Evolutionary conservation across 2,329 filamentous ascomycete species (phyloP).

Genomic region (Teratosphaeria gauchensis): DNA sequence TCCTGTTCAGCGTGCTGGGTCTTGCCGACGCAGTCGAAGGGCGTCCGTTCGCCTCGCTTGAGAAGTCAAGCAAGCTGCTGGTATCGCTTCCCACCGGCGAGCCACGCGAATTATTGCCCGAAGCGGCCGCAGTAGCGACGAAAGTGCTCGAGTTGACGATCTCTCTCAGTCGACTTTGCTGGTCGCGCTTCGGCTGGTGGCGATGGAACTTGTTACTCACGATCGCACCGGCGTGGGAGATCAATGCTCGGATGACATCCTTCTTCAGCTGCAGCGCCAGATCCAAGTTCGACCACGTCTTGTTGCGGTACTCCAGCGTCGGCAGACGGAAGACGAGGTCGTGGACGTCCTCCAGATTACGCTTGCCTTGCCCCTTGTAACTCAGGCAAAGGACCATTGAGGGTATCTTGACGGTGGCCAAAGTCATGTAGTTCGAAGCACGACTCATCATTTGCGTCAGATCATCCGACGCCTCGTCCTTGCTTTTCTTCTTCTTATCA

Average conservation of each 20-base stretch:
- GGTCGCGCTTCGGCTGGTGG: conserved; percentile 70
- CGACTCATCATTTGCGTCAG: conserved; percentile 93
- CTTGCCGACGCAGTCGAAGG: conserved; percentile 19
- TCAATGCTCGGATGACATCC: conserved; percentile 84
- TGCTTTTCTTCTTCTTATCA: conserved; percentile 20
- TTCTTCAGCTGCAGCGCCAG: conserved; percentile 87
- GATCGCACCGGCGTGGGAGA: conserved; percentile 91
- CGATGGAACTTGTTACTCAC: conserved; percentile 95
- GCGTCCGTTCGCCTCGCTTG: conserved; percentile 13
- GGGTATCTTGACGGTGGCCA: conserved; percentile 88
- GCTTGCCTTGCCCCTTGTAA: conserved; percentile 91
- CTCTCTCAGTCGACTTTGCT: conserved; percentile 70
- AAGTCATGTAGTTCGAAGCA: conserved; percentile 94
- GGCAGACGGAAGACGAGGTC: conserved; percentile 96
- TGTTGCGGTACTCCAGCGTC: conserved; percentile 91
- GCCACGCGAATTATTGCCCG: conserved; percentile 2
- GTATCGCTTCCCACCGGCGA: conserved; percentile 13
- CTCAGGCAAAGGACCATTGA: conserved; percentile 91
- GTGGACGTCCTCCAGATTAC: conserved; percentile 93
- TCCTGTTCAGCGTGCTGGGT: conserved; percentile 19
- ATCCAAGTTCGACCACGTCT: conserved; percentile 97
- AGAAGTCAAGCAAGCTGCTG: conserved; percentile 16
- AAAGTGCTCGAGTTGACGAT: conserved; percentile 70
- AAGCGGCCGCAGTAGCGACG: conserved; percentile 23
- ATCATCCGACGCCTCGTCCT: conserved; percentile 62